phyloP scores from a whole-genome alignment of 495 filamentous ascomycete genomes.

The Penicillium lividum region DNA sequence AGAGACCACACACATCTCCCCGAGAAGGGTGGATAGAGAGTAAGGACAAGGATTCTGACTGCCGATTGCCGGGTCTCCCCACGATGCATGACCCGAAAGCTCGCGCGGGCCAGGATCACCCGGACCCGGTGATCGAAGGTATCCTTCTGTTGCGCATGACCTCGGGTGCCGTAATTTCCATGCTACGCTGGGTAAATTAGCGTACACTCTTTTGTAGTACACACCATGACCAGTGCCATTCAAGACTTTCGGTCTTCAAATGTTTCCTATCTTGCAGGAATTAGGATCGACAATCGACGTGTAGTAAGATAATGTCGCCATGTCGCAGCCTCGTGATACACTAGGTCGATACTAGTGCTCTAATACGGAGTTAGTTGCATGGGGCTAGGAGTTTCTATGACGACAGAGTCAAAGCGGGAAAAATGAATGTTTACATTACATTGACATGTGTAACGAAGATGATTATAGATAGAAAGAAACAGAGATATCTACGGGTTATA shows the following conservation, averaged over 20 bases:
- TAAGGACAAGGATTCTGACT: not conserved
- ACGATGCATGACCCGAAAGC: conserved; percentile 21
- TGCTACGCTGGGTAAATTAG: conserved; percentile 7
- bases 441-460: not conserved
- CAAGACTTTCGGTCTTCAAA: not conserved
- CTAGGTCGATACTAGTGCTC: not conserved
- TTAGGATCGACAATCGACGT: not conserved
- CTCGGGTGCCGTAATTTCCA: not conserved
- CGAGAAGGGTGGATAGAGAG: not conserved
- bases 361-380: conserved; percentile 10
- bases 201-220: not conserved
- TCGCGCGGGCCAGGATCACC: conserved; percentile 14
- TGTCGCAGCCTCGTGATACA: conserved; percentile 25
- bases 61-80: conserved; percentile 8
- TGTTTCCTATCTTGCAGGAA: not conserved
- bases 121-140: conserved; percentile 22
- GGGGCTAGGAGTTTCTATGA: conserved; percentile 2
- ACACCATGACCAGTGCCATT: not conserved
- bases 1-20: not conserved
- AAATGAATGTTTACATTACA: not conserved
- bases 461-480: not conserved
- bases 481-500: not conserved
- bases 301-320: conserved; percentile 7
- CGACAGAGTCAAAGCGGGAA: not conserved
- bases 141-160: conserved; percentile 24